Evolutionary conservation across 768 basidiomycete species (phyloP), one percentile per base, ranked within the genome.

Genomic region (Trametes gibbosa): DNA sequence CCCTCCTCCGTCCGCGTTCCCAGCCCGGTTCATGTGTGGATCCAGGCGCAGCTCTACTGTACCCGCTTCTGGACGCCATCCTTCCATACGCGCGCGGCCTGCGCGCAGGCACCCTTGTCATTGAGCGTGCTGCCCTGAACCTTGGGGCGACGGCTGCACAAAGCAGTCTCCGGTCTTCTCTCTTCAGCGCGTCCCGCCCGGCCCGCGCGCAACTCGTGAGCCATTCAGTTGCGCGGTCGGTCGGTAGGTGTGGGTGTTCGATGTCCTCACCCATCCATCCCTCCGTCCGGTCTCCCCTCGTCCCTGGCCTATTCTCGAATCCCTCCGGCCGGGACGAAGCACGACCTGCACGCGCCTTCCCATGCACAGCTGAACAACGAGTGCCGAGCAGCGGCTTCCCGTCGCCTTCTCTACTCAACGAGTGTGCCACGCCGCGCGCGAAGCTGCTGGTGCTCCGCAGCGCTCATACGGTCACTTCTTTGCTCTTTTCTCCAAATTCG

Each of bases 1-100:
- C 55, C 24, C 55, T 21, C 25, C 12, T 14, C 12, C 5, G 4
- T 49, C 47, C 42, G 21, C 34, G 45, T 50, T 56, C 55, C 29
- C 55, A 50, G 39, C 25, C 46, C n/a, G n/a, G n/a, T n/a, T n/a
- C n/a, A n/a, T n/a, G n/a, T n/a, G 34, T 42, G 55, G 27, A 32
- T 34, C 55, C 55, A 56, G 55, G 34, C 55, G 3, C 42, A 41
- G 27, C 51, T 25, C 32, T 10, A 56, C 47, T 42, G 46, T 21
- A 19, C 47, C 47, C 39, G 55, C 19, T 21, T 34, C 47, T 23
- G 55, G 47, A 56, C 40, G 48, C 49, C 55, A 42, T 19, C 54
- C 45, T 25, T 25, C 53, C 46, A 21, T 16, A 47, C 24, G 16
- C 25, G 3, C 46, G 14, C 27, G n/a, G n/a, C 47, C 23, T 29